Base-by-base conservation (phyloP, 1,284 basidiomycete species). In the Phellinidium pouzarii region DNA sequence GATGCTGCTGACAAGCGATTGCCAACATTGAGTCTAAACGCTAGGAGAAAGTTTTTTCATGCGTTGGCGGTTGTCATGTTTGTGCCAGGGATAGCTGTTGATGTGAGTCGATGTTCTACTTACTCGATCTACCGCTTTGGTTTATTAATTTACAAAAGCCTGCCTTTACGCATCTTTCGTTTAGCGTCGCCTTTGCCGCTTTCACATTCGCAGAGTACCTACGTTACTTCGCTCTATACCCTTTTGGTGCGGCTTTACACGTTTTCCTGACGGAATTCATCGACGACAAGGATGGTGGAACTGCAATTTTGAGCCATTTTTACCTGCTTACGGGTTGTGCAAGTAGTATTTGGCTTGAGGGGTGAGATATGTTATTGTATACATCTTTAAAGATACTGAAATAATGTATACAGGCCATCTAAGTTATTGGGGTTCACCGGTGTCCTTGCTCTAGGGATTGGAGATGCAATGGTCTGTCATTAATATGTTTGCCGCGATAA, bases 181-280 rank as follows among this genome's bases (percentile, higher is more conserved):
- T 98, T 71, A 94, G 90, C 59, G 84, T 86, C 23, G 94, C 93
- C 3, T 97, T 97, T 66, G 85, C 94, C 4, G 68, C 91, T 57
- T 97, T 97, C 72, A 91, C 84, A n/a, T 96, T 97, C 66, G 84
- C 88, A 52, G 94, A 97, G 71, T 97, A 96, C 70, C 79, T 95
- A 58, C 88, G 96, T 47, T 99, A 98, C 70, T 99, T 98, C 69
- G 96, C 96, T 29, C 80, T 99, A 27, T 98, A 95, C 70, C 96
- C 96, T 2, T 89, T 98, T 61, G 94, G 94, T 6, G 95, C 91
- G 3, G 77, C 84, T 9, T 82, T 99, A 23, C 96, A 99, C 70
- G 73, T 98, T 56, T 99, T 99, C 71, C 85, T 99, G 78, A 90
- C 88, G 71, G 95, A 99, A 68, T 99, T 99, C 64, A 74, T 98